These are phyloP conservation scores for Trypanosomatidae sp. DNA, from an alignment of 208 protist species.

Conservation along the genomic window DNA sequence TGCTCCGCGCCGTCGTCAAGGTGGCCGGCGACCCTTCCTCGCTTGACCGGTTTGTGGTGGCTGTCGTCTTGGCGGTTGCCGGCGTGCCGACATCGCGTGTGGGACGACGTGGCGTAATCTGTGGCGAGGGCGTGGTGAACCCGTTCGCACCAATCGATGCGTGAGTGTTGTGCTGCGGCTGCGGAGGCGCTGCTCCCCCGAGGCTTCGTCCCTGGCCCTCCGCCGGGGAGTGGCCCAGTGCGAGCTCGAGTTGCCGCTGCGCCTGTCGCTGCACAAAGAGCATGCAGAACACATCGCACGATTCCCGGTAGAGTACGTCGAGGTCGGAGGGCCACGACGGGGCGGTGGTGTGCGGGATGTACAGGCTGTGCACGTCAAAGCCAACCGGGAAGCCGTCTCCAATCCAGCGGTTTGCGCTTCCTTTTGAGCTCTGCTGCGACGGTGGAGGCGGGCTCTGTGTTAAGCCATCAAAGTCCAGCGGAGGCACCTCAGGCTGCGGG, in stretches of 20 bases:
- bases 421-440: no score
- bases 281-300: constrained; percentile 37
- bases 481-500: no score
- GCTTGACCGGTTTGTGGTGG: background rate
- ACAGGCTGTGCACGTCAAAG: constrained; percentile 26
- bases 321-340: constrained; percentile 43
- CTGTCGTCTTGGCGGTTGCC: background rate
- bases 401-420: no score
- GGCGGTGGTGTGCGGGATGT: constrained; percentile 42
- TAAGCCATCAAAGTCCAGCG: no score
- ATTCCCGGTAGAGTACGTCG: constrained; percentile 34
- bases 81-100: no score
- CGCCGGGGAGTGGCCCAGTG: constrained; percentile 1
- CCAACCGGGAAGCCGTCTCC: constrained; percentile 20
- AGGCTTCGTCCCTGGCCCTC: no score
- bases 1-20: background rate
- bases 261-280: constrained; percentile 35
- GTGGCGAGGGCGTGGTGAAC: constrained; percentile 6
- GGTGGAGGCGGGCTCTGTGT: no score
- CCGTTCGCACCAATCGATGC: background rate
- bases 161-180: no score
- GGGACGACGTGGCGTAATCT: constrained; percentile 16
- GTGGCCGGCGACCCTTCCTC: constrained; percentile 11
- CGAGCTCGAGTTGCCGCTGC: constrained; percentile 40
- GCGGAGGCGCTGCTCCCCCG: no score